Conservation (phyloP, 345 rosid species). For the Eucalyptus curtisii region DNA sequence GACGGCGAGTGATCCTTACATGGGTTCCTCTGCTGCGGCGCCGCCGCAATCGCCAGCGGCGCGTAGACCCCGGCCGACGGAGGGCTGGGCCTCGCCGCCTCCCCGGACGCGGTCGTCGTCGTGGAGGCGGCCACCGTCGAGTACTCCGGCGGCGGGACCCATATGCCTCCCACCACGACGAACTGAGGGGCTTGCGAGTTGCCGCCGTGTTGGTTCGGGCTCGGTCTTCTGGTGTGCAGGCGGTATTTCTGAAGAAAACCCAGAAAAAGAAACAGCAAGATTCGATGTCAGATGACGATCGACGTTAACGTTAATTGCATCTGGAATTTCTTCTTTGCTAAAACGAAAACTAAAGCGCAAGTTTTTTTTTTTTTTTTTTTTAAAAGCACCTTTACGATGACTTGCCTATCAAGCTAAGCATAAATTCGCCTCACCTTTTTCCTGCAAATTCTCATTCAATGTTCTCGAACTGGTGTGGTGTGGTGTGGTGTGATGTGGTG, state of each 20-base stretch:
- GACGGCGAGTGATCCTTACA: not conserved
- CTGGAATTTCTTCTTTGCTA: not conserved
- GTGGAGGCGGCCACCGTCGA: constrained; percentile 22
- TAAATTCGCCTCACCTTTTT: not conserved
- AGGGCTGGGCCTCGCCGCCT: not conserved
- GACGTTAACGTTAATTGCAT: not conserved
- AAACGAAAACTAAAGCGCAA: not conserved
- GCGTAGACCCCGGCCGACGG: constrained; percentile 19
- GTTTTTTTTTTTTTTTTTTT: too few species aligned
- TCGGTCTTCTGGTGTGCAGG: constrained; percentile 79
- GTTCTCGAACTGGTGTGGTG: not conserved
- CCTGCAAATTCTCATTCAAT: not conserved
- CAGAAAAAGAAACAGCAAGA: not conserved
- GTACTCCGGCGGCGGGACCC: constrained; percentile 69
- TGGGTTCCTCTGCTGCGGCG: not conserved
- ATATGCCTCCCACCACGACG: constrained; percentile 84
- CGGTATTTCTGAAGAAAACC: constrained; percentile 61
- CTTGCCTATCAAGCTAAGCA: not conserved
- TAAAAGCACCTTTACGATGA: not conserved
- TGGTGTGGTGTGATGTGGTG: not conserved
- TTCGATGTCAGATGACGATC: not conserved
- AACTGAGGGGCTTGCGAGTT: constrained; percentile 62
- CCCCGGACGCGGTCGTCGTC: not conserved
- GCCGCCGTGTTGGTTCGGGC: constrained; percentile 21
- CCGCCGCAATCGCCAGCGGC: constrained; percentile 16